Evolutionary conservation across 495 filamentous ascomycete species (phyloP), one percentile per base, ranked within the genome.

Genomic region (Aspergillus wentii): DNA sequence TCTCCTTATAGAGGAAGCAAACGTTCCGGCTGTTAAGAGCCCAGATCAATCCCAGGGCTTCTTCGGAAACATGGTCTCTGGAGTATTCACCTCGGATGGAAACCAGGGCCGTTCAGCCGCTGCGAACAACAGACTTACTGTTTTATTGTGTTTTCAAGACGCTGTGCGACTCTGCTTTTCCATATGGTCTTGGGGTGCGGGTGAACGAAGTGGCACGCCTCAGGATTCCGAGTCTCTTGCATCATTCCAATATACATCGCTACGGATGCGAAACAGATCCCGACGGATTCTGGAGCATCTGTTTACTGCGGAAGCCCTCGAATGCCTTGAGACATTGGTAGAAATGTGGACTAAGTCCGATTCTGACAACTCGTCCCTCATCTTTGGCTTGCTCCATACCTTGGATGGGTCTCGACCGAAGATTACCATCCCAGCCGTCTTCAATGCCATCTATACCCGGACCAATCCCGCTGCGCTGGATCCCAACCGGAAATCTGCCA

Each of bases 21-120:
- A 81, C 43, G 63, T 62, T 23, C 71, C 79, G 35, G 62, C 71
- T 23, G 62, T 75, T 25, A 95, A 91, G 61, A 85, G 76, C 39
- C 86, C 88, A 25, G 88, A 95, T 46, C 85, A 89, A 52, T 71
- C 81, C 10, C 86, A 92, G 52, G 85, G 90, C 30, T 95, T 97
- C 59, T 95, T 98, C 51, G 89, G 91, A 13, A 95, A 89, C 48
- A 94, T 97, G 86, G 88, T 95, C 1, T 92, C 89, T 1, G 89
- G 89, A 0, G 86, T 95, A 0, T 95, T 95, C 56, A 72, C 83
- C 7, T 76, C 85, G 0, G 91, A 97, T 37, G 71, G 80, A 5
- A 81, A 72, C 3, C 88, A 88, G 36, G 68, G 75, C 17, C 76
- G 88, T 27, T 83, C 82, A 30, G 76, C 79, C 11, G 83, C 86